These are phyloP conservation scores for Mortierella sp. DNA, from an alignment of 371 early-diverging fungal genomes.

Conservation along the genomic window DNA sequence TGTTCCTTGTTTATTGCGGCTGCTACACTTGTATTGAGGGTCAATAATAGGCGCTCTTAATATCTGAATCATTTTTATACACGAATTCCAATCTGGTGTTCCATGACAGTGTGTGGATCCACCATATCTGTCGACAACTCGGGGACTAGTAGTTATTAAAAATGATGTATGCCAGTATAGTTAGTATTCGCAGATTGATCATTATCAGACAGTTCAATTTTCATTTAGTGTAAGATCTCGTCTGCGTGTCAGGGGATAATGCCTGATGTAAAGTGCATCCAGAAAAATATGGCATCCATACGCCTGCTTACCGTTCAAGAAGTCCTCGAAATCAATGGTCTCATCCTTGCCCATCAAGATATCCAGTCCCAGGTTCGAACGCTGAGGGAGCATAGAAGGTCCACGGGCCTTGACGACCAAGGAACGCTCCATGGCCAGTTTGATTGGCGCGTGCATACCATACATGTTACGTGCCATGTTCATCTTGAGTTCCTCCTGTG, in stretches of 20 bases:
- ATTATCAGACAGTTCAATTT: background rate
- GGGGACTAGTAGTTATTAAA: slow-evolving; percentile 61
- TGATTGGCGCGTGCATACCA: slow-evolving; percentile 92
- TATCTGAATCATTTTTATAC: slow-evolving; percentile 25
- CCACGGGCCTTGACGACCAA: slow-evolving; percentile 77
- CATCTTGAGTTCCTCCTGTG: slow-evolving; percentile 84
- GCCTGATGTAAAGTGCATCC: background rate
- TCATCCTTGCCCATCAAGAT: slow-evolving; percentile 90
- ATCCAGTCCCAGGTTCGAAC: slow-evolving; percentile 85
- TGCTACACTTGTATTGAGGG: no score
- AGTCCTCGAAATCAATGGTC: slow-evolving; percentile 91
- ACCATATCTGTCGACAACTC: slow-evolving; percentile 70
- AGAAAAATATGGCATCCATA: background rate
- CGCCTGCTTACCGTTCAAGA: slow-evolving; percentile 77
- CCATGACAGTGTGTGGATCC: slow-evolving; percentile 78
- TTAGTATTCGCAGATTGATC: background rate
- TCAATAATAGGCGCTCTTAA: no score
- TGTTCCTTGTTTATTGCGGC: no score
- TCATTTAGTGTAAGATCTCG: background rate
- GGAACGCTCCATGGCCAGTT: slow-evolving; percentile 89
- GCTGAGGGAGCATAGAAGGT: slow-evolving; percentile 73
- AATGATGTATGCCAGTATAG: background rate
- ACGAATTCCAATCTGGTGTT: slow-evolving; percentile 60
- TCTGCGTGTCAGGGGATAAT: no score
- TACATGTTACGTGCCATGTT: slow-evolving; percentile 83